phyloP scores from a whole-genome alignment of 1,139 yeast species.

The Pichia sp. region DNA sequence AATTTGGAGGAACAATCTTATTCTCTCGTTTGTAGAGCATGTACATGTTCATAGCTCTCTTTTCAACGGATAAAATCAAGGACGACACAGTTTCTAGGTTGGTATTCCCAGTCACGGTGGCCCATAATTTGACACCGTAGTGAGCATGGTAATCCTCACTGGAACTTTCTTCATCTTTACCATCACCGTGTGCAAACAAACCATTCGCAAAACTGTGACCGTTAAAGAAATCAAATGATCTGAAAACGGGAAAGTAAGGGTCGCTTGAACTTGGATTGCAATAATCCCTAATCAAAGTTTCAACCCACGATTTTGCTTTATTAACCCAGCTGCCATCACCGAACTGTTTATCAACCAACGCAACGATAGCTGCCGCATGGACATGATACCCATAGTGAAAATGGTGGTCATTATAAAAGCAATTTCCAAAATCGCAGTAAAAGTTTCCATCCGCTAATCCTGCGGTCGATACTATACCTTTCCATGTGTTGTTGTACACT shows the following conservation, averaged over 20 bases:
- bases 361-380: conserved; percentile 63
- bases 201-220: conserved; percentile 87
- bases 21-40: conserved; percentile 51
- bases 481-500: conserved; percentile 62
- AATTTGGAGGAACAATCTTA: conserved; percentile 44
- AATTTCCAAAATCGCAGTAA: conserved; percentile 62
- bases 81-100: conserved; percentile 50
- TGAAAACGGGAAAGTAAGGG: conserved; percentile 59
- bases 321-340: conserved; percentile 46
- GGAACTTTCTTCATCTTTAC: conserved; percentile 71
- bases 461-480: conserved; percentile 67
- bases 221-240: conserved; percentile 71
- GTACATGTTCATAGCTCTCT: conserved; percentile 52
- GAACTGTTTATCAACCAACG: conserved; percentile 41
- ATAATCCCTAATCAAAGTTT: conserved; percentile 57
- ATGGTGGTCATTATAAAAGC: conserved; percentile 75
- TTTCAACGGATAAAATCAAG: conserved; percentile 55
- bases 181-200: conserved; percentile 65
- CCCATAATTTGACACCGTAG: conserved; percentile 70
- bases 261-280: conserved; percentile 57
- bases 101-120: conserved; percentile 44
- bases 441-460: conserved; percentile 42
- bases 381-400: conserved; percentile 77
- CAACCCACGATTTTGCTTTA: conserved; percentile 49
- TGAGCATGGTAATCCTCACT: conserved; percentile 73